phyloP scores from a whole-genome alignment of 2,329 filamentous ascomycete species.

The Alternaria dauci region DNA sequence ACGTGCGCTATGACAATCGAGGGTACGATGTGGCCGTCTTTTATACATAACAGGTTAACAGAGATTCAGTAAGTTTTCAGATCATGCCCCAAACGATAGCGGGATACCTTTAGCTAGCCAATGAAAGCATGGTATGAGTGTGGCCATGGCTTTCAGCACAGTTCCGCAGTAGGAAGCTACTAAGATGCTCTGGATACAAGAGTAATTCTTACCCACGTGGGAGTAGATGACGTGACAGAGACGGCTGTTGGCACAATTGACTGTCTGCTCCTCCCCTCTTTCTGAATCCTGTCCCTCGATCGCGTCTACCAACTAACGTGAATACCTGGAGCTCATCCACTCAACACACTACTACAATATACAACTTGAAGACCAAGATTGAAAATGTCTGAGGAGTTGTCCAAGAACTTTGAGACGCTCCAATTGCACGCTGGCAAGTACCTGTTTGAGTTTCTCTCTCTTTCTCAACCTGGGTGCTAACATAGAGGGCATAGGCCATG shows the following conservation, averaged over 20 bases:
- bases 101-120: background rate
- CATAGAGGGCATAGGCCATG: slow-evolving; percentile 65
- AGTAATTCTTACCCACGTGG: slow-evolving; percentile 1
- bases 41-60: background rate
- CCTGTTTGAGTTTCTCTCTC: background rate
- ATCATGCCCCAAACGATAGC: background rate
- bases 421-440: slow-evolving; percentile 59
- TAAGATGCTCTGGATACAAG: background rate
- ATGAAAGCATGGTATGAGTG: background rate
- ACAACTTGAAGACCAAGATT: background rate
- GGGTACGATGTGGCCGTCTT: background rate
- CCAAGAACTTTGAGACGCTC: slow-evolving; percentile 60
- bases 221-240: slow-evolving; percentile 13
- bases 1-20: background rate
- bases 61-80: background rate
- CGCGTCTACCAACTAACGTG: background rate
- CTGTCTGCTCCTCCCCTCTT: slow-evolving; percentile 1
- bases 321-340: background rate
- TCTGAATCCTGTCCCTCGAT: background rate
- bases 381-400: slow-evolving; percentile 51
- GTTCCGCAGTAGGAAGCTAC: background rate
- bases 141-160: background rate
- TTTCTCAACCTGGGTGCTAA: background rate
- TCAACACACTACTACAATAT: background rate
- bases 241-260: slow-evolving; percentile 1